Percentiles rank a stretch among this genome's conserved stretches.
Conservation (phyloP, 257 asterid species). For the Nemophila menziesii region DNA sequence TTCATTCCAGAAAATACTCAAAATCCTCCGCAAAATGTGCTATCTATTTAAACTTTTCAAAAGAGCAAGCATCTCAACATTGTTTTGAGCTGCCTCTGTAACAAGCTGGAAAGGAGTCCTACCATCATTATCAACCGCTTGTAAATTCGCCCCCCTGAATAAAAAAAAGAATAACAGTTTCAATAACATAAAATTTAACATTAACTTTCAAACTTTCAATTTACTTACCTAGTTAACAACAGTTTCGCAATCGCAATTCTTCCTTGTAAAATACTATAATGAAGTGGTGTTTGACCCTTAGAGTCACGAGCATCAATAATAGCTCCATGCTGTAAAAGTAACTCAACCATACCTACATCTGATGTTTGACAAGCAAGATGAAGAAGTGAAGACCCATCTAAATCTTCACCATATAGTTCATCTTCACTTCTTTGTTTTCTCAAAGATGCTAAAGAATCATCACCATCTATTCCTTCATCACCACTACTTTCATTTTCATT, state of each 20-base stretch:
- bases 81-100: conserved; percentile 41
- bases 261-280: conserved; percentile 64
- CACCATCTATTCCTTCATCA: conserved; percentile 26
- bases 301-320: conserved; percentile 44
- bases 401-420: conserved; percentile 25
- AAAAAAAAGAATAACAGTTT: too few species aligned
- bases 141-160: conserved; percentile 70
- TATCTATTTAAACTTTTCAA: conserved; percentile 49
- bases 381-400: conserved; percentile 68
- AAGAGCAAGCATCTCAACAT: conserved; percentile 59
- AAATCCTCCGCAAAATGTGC: conserved; percentile 10
- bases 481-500: conserved; percentile 17
- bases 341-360: conserved; percentile 83
- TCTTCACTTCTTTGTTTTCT: conserved; percentile 25
- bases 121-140: conserved; percentile 57
- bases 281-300: conserved; percentile 72
- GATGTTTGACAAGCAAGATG: conserved; percentile 90
- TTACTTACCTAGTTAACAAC: conserved; percentile 52
- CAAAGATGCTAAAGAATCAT: conserved; percentile 25
- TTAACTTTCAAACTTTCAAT: not conserved
- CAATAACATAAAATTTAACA: too few species aligned
- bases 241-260: conserved; percentile 50
- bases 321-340: conserved; percentile 84
- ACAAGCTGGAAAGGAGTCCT: conserved; percentile 52
- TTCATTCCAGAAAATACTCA: too few species aligned